Evolutionary conservation across 306 rosid genomes (phyloP).

Genomic region (Coriaria nepalensis): DNA sequence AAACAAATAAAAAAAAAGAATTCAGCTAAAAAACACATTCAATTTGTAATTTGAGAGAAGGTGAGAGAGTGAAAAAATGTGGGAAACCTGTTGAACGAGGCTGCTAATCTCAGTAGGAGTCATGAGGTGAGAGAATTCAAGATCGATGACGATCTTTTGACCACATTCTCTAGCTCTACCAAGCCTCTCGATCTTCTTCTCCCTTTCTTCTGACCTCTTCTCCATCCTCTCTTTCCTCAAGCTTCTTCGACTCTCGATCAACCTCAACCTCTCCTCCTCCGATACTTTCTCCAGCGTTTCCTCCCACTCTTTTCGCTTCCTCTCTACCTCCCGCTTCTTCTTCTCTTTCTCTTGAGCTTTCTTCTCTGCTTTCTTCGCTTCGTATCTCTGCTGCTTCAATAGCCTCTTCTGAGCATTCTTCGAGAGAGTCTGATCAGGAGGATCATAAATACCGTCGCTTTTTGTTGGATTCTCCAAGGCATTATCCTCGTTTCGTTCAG

Average conservation of each 20-base stretch:
- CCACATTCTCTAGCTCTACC: slow-evolving; percentile 33
- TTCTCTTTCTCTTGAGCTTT: slow-evolving; percentile 55
- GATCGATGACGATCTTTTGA: slow-evolving; percentile 68
- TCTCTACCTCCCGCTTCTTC: slow-evolving; percentile 40
- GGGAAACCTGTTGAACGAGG: slow-evolving; percentile 67
- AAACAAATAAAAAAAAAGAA: too few relatives aligned
- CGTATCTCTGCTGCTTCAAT: slow-evolving; percentile 51
- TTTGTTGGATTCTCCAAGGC: background rate
- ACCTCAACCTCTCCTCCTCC: slow-evolving; percentile 54
- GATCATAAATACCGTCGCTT: background rate
- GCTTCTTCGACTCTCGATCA: slow-evolving; percentile 48
- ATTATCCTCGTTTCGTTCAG: slow-evolving; percentile 5
- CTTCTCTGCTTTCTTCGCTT: slow-evolving; percentile 75
- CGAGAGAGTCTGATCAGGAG: slow-evolving; percentile 22
- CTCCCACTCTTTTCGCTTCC: slow-evolving; percentile 82
- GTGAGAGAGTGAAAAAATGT: background rate
- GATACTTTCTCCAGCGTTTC: slow-evolving; percentile 34
- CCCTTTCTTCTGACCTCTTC: slow-evolving; percentile 43
- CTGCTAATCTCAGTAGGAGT: slow-evolving; percentile 60
- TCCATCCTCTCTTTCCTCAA: slow-evolving; percentile 80
- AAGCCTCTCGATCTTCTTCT: slow-evolving; percentile 44
- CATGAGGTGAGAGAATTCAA: slow-evolving; percentile 71
- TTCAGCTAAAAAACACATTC: background rate
- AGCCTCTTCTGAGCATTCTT: slow-evolving; percentile 73
- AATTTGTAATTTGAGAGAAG: background rate